Conservation (phyloP, 352 stramenopile genomes). For the Phytopythium vexans region DNA sequence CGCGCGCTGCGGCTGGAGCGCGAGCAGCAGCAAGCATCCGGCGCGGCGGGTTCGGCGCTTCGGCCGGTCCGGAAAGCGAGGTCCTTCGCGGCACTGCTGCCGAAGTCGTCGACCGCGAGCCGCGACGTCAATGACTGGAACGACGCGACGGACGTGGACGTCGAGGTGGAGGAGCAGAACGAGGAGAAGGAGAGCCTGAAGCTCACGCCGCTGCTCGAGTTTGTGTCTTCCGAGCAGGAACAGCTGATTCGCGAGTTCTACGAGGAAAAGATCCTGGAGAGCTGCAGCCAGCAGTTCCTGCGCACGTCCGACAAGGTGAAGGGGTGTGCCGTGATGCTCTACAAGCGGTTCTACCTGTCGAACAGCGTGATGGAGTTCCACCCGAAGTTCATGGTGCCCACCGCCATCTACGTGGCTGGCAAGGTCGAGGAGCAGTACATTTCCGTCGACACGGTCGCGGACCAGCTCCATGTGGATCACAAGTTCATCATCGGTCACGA, state of each 20-base stretch:
- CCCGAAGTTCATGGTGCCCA: conserved; percentile 82
- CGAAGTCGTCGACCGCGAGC: conserved; percentile 52
- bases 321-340: conserved; percentile 79
- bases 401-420: conserved; percentile 84
- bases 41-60: neutral
- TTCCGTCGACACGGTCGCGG: conserved; percentile 78
- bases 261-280: conserved; percentile 80
- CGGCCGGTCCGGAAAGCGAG: conserved; percentile 51
- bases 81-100: conserved; percentile 77
- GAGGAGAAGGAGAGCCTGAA: conserved; percentile 55
- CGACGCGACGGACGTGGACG: conserved; percentile 54
- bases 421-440: conserved; percentile 92
- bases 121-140: conserved; percentile 75
- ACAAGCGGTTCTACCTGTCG: conserved; percentile 88
- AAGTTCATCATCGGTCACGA: conserved; percentile 86
- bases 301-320: conserved; percentile 87
- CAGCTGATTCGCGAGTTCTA: conserved; percentile 64
- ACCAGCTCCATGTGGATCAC: conserved; percentile 81
- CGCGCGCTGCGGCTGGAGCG: conserved; percentile 59
- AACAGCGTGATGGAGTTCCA: conserved; percentile 90
- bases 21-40: conserved; percentile 27
- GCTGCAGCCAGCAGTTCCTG: conserved; percentile 78
- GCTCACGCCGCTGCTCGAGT: conserved; percentile 50
- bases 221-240: conserved; percentile 65
- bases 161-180: conserved; percentile 33